Evolutionary conservation across 305 asterid species (phyloP), one percentile per base, ranked within the genome.

Genomic region (Solanum hybrid): DNA sequence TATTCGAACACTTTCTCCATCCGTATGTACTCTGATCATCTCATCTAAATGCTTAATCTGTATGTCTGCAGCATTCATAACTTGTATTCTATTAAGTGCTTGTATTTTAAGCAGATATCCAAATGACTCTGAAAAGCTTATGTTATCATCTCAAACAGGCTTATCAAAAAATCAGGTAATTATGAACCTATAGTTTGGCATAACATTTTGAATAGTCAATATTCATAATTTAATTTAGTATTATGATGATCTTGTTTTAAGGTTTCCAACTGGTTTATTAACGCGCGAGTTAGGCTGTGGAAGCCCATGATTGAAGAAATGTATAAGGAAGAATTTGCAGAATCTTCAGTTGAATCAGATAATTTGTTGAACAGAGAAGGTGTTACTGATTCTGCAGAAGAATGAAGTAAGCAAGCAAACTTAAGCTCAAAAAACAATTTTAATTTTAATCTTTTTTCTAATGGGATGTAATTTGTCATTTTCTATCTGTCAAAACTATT

Each of bases 281-380:
- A 97, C 91, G 99, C 99, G 73, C 92, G 99, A 84, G 99, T 97
- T 76, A 93, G 99, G 34, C 94, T 97, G 2, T 97, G 99, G 99
- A 97, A 96, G 92, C 99, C 99, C 37, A 97, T 97, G 99, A 97
- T 97, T 27, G 99, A 97, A 86, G 98, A 95, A 89, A 95, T 96
- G 99, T 97, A 97, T 77, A 94, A 94, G 89, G 99, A 96, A 85
- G 99, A 97, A 89, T 94, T 95, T 86, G 98, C 93, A 31, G 97
- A 95, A 1, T 92, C 94, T 35, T 94, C 96, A 37, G 89, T 90
- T 35, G 98, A 95, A 89, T 95, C 98, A 37, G 95, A 94, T 91
- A 94, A 93, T 26, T 88, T 94, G 86, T 82, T 92, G 89, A 80
- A 91, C 45, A 90, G 91, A 71, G 95, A 94, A 88, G 93, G 93